Conservation (phyloP, 2,329 filamentous ascomycete genomes). For the Parastagonospora nodorum region DNA sequence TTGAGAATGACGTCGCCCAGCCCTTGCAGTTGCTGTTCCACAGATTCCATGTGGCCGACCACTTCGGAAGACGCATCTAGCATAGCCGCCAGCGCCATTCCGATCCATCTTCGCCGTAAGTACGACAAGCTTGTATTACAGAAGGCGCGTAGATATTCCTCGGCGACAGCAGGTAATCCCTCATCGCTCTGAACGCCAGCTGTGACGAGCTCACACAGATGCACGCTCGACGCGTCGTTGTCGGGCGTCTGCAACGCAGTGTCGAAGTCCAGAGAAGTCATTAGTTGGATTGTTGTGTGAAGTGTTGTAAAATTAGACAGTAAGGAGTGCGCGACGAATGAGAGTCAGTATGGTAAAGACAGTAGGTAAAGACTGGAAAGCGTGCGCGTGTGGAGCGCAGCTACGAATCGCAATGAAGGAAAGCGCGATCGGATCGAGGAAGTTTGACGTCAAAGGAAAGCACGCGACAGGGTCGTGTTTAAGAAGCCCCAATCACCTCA, state of each 20-base stretch:
- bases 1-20: constrained; percentile 34
- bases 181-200: constrained; percentile 10
- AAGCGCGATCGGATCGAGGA: no score
- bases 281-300: constrained; percentile 5
- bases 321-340: background rate
- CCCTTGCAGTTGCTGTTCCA: constrained; percentile 11
- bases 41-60: constrained; percentile 16
- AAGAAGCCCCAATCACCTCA: no score
- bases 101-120: constrained; percentile 36
- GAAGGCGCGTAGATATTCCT: constrained; percentile 34
- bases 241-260: constrained; percentile 28
- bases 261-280: constrained; percentile 23
- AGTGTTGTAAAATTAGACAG: background rate
- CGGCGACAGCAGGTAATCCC: constrained; percentile 18
- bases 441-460: no score
- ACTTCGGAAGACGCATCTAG: constrained; percentile 23
- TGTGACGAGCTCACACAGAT: constrained; percentile 23
- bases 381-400: no score
- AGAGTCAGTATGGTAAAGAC: background rate
- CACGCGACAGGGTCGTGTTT: no score
- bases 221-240: constrained; percentile 18
- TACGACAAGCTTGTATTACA: constrained; percentile 21
- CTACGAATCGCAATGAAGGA: no score
- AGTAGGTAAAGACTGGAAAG: no score
- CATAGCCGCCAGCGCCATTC: constrained; percentile 35